These are phyloP conservation scores for Solanum acaule DNA, from an alignment of 257 asterid genomes.

Conservation along the genomic window DNA sequence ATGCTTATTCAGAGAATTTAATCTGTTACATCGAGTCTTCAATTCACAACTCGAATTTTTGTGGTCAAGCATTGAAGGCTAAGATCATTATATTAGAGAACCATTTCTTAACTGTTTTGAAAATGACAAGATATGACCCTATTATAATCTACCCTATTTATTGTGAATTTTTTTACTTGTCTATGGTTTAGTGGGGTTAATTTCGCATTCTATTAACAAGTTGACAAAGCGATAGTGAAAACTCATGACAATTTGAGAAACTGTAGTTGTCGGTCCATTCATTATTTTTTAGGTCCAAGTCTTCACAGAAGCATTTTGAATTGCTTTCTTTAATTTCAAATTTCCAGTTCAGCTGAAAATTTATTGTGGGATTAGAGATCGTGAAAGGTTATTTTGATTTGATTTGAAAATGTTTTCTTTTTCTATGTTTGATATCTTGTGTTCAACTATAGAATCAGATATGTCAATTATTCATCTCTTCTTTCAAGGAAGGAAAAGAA, in stretches of 20 bases:
- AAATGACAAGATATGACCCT: not conserved
- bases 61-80: not conserved
- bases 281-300: not conserved
- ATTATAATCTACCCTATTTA: not conserved
- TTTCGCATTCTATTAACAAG: not conserved
- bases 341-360: not conserved
- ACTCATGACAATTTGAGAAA: not conserved
- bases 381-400: not conserved
- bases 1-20: not conserved
- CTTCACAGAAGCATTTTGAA: not conserved
- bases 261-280: not conserved
- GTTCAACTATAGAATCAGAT: not conserved
- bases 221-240: not conserved
- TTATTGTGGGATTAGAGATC: not conserved
- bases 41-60: not conserved
- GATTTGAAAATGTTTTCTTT: not conserved
- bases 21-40: not conserved
- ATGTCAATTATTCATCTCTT: not conserved
- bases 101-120: not conserved
- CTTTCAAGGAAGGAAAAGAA: not conserved
- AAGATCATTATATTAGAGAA: not conserved
- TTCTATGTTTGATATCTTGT: not conserved
- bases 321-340: not conserved
- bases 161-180: not conserved
- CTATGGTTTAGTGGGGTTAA: not conserved